phyloP scores from a whole-genome alignment of 805 yeast species.

The Wickerhamiella bombiphila region DNA sequence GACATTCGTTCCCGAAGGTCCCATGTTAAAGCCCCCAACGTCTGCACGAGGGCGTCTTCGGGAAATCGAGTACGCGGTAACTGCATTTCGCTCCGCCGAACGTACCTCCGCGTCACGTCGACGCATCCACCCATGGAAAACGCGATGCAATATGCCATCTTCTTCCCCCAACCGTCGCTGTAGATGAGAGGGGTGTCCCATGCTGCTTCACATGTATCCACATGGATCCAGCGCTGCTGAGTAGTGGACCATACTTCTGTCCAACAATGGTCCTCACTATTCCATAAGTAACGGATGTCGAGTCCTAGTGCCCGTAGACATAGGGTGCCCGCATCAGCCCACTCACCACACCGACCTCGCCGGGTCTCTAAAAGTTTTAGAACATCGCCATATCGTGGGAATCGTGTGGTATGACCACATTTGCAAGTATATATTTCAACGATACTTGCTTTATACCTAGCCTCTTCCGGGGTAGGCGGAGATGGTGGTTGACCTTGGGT shows the following conservation, averaged over 20 bases:
- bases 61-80: slow-evolving; percentile 34
- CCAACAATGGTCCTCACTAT: slow-evolving; percentile 89
- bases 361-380: slow-evolving; percentile 43
- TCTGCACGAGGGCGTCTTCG: slow-evolving; percentile 22
- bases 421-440: slow-evolving; percentile 55
- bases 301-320: slow-evolving; percentile 53
- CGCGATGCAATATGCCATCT: slow-evolving; percentile 78
- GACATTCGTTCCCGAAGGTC: slow-evolving; percentile 7
- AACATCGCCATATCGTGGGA: slow-evolving; percentile 68
- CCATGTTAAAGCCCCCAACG: slow-evolving; percentile 22
- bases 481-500: slow-evolving; percentile 28
- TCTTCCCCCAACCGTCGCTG: slow-evolving; percentile 80
- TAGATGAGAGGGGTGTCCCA: slow-evolving; percentile 71
- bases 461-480: slow-evolving; percentile 34
- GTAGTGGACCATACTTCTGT: slow-evolving; percentile 63
- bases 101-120: slow-evolving; percentile 61
- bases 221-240: slow-evolving; percentile 65
- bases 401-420: slow-evolving; percentile 38
- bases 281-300: slow-evolving; percentile 65
- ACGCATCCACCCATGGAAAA: slow-evolving; percentile 40
- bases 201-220: slow-evolving; percentile 74
- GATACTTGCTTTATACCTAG: slow-evolving; percentile 34
- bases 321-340: slow-evolving; percentile 75
- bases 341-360: slow-evolving; percentile 85
- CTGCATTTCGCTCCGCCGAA: slow-evolving; percentile 29